Conservation (phyloP, 2,329 filamentous ascomycete genomes). For the Westerdykella aurantiaca region DNA sequence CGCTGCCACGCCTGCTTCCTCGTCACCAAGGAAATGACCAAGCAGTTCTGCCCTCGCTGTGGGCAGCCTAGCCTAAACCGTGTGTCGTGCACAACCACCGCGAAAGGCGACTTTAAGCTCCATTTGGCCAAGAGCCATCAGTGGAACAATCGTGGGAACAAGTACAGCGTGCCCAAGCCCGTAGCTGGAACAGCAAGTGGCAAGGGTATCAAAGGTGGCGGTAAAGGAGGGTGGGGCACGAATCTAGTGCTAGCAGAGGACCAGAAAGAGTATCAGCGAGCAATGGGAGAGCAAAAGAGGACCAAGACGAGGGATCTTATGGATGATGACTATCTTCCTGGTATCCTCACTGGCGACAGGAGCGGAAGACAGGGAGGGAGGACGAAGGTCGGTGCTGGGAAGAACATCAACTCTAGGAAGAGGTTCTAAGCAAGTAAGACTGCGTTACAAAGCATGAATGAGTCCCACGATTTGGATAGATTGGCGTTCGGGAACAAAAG, state of each 20-base stretch:
- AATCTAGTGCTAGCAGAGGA: constrained; percentile 85
- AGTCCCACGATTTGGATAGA: not conserved
- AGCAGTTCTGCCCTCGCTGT: constrained; percentile 90
- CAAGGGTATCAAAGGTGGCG: constrained; percentile 63
- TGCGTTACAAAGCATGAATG: not conserved
- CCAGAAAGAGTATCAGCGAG: constrained; percentile 81
- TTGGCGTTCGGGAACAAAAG: not conserved
- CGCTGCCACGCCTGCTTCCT: constrained; percentile 79
- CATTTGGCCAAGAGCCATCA: constrained; percentile 94
- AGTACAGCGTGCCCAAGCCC: constrained; percentile 89
- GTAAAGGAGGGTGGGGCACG: constrained; percentile 80
- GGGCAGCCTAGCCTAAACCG: constrained; percentile 82
- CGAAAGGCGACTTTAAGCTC: constrained; percentile 72
- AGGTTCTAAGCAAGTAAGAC: constrained; percentile 24
- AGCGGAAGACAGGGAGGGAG: constrained; percentile 55
- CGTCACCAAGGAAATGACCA: constrained; percentile 73
- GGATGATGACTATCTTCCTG: constrained; percentile 89
- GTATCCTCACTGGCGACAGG: constrained; percentile 78
- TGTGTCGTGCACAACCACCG: constrained; percentile 77
- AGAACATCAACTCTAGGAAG: constrained; percentile 78
- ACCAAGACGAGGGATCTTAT: constrained; percentile 74
- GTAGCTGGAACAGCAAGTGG: constrained; percentile 74
- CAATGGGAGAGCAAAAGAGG: constrained; percentile 58
- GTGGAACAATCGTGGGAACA: constrained; percentile 89
- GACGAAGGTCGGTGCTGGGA: constrained; percentile 76